Evolutionary conservation across 306 rosid species (phyloP), one percentile per base, ranked within the genome.

Genomic region (Cyclanthera cordifolia): DNA sequence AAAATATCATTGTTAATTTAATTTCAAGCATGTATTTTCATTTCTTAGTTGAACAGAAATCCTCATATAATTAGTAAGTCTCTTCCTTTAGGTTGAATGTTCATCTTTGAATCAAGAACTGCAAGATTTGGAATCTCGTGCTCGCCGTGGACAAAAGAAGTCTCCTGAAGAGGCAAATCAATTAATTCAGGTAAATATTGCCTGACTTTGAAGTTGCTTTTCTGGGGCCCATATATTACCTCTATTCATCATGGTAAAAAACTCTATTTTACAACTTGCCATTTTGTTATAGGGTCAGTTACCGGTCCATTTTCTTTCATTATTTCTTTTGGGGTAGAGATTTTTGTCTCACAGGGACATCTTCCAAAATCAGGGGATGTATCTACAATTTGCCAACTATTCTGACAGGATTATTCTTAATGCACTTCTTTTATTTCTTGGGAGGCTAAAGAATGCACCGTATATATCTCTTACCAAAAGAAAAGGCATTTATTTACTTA

Each of bases 81-180:
- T 23, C 73, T 23, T 58, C 67, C 64, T 75, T 34, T 73, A 93
- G 99, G 99, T 93, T 67, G 99, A 93, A 76, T 93, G 99, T 75
- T 78, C 96, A 75, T 83, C 89, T 76, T 79, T 93, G 75, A 93
- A 86, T 78, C 99, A 93, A 93, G 96, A 93, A 74, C 81, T 93
- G 63, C 99, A 90, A 90, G 99, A 90, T 81, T 71, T 93, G 88
- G 99, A 90, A 82, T 81, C 80, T 74, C 90, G 91, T 56, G 74
- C 80, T 77, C 94, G 91, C 69, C 91, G 95, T 48, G 99, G 88
- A 56, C 96, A 90, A 68, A 93, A 93, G 78, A 93, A 86, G 81
- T 73, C 86, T 3, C 95, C 91, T 16, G 99, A 93, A 55, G 99
- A 93, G 66, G 85, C 95, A 70, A 93, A 88, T 78, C 99, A 93